A percentile compares a stretch with the other conserved stretches of the same genome.
Evolutionary conservation across 768 basidiomycete species (phyloP).

Genomic region (Tephrocybe rancida): DNA sequence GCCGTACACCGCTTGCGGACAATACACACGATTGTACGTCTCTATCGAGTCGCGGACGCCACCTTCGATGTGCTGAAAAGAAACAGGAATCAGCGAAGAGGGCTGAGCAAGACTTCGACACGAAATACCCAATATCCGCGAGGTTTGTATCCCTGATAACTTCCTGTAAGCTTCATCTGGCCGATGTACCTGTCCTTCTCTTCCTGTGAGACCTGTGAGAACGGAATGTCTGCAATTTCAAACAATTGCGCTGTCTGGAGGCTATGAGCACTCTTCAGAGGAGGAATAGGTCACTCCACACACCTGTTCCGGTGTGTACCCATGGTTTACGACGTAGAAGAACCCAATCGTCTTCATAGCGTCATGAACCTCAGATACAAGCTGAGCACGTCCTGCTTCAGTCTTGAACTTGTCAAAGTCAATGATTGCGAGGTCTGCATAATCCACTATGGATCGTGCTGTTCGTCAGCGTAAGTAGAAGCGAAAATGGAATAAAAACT

Average conservation of each 20-base stretch:
- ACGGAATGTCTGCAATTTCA: conserved; percentile 43
- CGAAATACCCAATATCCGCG: conserved; percentile 15
- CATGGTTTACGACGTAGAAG: conserved; percentile 55
- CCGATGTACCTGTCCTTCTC: conserved; percentile 40
- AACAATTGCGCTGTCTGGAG: conserved; percentile 27
- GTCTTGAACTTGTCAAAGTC: conserved; percentile 47
- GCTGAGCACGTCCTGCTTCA: conserved; percentile 35
- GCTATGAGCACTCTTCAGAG: no score
- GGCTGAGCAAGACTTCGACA: background rate
- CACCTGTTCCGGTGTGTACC: conserved; percentile 43
- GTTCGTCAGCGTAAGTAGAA: no score
- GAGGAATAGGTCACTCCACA: no score
- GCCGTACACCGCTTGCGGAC: background rate
- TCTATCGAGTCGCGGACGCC: conserved; percentile 68
- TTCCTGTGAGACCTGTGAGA: conserved; percentile 32
- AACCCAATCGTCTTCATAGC: conserved; percentile 48
- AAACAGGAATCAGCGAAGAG: background rate
- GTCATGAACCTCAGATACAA: conserved; percentile 44
- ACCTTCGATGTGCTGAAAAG: conserved; percentile 54
- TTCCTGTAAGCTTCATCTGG: conserved; percentile 36
- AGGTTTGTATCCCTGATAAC: conserved; percentile 39
- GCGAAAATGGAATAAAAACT: no score
- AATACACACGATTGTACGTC: conserved; percentile 56
- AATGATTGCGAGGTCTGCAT: conserved; percentile 55
- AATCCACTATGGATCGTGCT: no score